Evolutionary conservation across 352 stramenopile species (phyloP).

Genomic region (Pythium diclinum): DNA sequence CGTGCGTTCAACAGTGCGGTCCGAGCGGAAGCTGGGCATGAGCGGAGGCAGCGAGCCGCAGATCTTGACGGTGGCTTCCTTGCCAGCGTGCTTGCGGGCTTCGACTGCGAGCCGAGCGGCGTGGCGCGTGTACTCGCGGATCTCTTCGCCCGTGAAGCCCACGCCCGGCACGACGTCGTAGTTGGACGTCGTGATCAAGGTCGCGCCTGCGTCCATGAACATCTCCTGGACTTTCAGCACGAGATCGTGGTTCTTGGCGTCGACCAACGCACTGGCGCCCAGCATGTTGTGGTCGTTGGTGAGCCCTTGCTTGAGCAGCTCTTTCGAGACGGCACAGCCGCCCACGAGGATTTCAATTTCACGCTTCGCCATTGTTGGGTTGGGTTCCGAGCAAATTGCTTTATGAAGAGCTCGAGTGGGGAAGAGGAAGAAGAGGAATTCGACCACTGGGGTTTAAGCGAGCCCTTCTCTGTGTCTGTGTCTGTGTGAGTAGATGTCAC

Average conservation of each 20-base stretch:
- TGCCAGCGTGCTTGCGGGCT: constrained; percentile 32
- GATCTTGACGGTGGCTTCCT: constrained; percentile 46
- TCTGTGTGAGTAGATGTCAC: constrained; percentile 2
- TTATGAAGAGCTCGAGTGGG: background rate
- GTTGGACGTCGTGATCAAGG: constrained; percentile 86
- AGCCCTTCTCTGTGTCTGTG: background rate
- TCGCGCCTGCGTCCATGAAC: constrained; percentile 77
- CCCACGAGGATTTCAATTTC: constrained; percentile 51
- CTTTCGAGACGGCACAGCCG: constrained; percentile 46
- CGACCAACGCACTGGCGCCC: constrained; percentile 79
- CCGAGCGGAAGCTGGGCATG: constrained; percentile 86
- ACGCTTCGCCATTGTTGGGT: constrained; percentile 1
- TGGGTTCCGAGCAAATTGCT: background rate
- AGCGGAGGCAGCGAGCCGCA: constrained; percentile 88
- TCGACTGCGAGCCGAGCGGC: constrained; percentile 64
- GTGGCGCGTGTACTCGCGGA: constrained; percentile 56
- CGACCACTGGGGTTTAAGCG: too few relatives aligned
- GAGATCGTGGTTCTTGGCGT: constrained; percentile 57
- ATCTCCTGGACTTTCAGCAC: constrained; percentile 66
- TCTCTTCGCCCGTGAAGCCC: constrained; percentile 79
- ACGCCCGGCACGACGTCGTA: constrained; percentile 84
- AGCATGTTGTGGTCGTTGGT: constrained; percentile 90
- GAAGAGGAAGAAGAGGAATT: background rate
- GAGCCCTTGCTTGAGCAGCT: constrained; percentile 82
- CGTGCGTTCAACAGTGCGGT: constrained; percentile 76